Conservation (phyloP, 2,329 filamentous ascomycete species). For the Calonectria naviculata region DNA sequence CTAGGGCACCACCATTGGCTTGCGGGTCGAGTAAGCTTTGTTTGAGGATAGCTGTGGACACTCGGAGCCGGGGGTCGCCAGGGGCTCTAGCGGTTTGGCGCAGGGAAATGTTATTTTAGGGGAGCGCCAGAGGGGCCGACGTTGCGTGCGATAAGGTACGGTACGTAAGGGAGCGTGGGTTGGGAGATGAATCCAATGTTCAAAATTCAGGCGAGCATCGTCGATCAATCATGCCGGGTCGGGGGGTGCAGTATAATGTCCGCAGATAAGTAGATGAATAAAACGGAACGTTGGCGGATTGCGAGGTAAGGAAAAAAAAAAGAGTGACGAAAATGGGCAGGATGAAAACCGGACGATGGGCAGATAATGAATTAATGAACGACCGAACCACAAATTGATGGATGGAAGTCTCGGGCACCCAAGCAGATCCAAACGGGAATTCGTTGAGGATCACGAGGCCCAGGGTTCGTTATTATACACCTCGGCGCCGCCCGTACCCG, state of each 20-base stretch:
- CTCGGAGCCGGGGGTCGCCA: slow-evolving; percentile 10
- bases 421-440: slow-evolving; percentile 12
- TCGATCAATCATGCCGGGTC: slow-evolving; percentile 25
- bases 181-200: slow-evolving; percentile 27
- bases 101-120: slow-evolving; percentile 36
- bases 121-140: slow-evolving; percentile 23
- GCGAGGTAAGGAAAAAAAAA: neutral
- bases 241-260: neutral
- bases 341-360: slow-evolving; percentile 1
- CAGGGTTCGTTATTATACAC: slow-evolving; percentile 24
- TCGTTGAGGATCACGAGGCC: slow-evolving; percentile 22
- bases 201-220: slow-evolving; percentile 31
- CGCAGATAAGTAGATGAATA: neutral
- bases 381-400: slow-evolving; percentile 12
- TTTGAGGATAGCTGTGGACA: slow-evolving; percentile 7
- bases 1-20: slow-evolving; percentile 17
- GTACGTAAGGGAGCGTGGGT: slow-evolving; percentile 11
- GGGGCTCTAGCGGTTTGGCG: slow-evolving; percentile 29
- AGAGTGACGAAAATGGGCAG: neutral
- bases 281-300: neutral
- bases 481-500: slow-evolving; percentile 23
- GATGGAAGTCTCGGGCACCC: slow-evolving; percentile 11
- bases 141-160: slow-evolving; percentile 33
- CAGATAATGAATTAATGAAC: slow-evolving; percentile 1
- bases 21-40: slow-evolving; percentile 11